phyloP scores from a whole-genome alignment of 495 filamentous ascomycete genomes.

The Annulohypoxylon nitens region DNA sequence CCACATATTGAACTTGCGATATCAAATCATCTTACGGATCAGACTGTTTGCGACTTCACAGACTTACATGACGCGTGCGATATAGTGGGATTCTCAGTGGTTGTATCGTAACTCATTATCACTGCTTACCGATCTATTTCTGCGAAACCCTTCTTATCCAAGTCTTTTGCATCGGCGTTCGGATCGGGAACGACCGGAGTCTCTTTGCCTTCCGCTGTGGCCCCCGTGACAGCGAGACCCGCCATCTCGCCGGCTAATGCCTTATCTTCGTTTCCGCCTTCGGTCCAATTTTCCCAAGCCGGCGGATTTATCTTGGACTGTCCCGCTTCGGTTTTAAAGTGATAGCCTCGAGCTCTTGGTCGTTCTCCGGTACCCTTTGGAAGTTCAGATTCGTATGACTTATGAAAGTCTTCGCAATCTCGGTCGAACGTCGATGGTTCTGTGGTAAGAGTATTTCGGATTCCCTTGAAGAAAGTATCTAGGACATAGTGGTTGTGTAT shows the following conservation, averaged over 20 bases:
- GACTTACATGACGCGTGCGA: neutral
- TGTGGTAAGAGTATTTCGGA: slow-evolving; percentile 68
- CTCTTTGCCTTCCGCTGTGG: slow-evolving; percentile 40
- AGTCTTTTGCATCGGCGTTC: slow-evolving; percentile 64
- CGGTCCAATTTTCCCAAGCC: slow-evolving; percentile 66
- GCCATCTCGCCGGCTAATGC: slow-evolving; percentile 44
- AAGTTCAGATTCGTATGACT: slow-evolving; percentile 73
- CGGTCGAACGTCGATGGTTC: slow-evolving; percentile 71
- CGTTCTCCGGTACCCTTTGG: slow-evolving; percentile 81
- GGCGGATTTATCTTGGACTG: slow-evolving; percentile 76
- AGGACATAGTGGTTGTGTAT: slow-evolving; percentile 86
- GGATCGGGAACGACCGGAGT: slow-evolving; percentile 62
- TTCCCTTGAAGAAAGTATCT: slow-evolving; percentile 76
- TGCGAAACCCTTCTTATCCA: slow-evolving; percentile 73
- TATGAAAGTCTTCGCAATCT: slow-evolving; percentile 67
- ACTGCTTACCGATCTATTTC: slow-evolving; percentile 53
- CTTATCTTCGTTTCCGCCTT: slow-evolving; percentile 36
- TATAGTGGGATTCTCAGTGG: too few species aligned
- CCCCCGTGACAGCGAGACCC: slow-evolving; percentile 43
- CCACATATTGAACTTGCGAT: slow-evolving; percentile 5
- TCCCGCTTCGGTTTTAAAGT: slow-evolving; percentile 77
- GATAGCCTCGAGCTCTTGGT: slow-evolving; percentile 87
- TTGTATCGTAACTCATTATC: neutral
- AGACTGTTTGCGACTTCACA: neutral
- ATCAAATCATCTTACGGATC: slow-evolving; percentile 5